Conservation (phyloP, 2,329 filamentous ascomycete species). For the Byssothecium circinans region DNA sequence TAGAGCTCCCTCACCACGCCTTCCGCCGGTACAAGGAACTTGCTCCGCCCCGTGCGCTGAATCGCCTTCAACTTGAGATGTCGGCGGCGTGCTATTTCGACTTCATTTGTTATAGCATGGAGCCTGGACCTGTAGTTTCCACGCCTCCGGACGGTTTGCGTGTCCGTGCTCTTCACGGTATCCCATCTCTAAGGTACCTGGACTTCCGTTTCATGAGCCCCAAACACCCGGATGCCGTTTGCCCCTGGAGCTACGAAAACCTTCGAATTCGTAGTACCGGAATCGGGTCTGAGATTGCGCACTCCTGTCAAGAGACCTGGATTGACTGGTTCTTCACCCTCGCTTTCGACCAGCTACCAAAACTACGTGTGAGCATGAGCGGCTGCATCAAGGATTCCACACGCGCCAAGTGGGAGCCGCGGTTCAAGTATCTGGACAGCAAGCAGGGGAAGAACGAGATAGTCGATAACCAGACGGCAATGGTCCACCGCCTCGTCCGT, state of each 20-base stretch:
- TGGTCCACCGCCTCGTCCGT: neutral
- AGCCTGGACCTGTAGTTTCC: neutral
- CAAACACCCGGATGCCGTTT: conserved; percentile 13
- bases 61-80: conserved; percentile 16
- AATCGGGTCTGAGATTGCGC: neutral
- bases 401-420: conserved; percentile 10
- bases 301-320: conserved; percentile 21
- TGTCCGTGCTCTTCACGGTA: neutral
- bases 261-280: neutral
- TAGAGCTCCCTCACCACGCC: neutral
- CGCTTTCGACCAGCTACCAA: conserved; percentile 3
- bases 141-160: neutral
- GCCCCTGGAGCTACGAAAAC: conserved; percentile 13
- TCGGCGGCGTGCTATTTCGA: conserved; percentile 12
- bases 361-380: conserved; percentile 5
- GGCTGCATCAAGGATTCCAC: conserved; percentile 18
- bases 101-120: neutral
- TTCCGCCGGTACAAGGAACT: neutral
- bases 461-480: neutral
- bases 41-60: conserved; percentile 6
- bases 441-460: neutral
- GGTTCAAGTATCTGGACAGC: conserved; percentile 3
- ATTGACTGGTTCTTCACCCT: conserved; percentile 16
- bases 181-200: conserved; percentile 6
- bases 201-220: conserved; percentile 25